These are phyloP conservation scores for Triticum monococcum DNA, from an alignment of 176 grass and related monocot genomes.

Conservation along the genomic window DNA sequence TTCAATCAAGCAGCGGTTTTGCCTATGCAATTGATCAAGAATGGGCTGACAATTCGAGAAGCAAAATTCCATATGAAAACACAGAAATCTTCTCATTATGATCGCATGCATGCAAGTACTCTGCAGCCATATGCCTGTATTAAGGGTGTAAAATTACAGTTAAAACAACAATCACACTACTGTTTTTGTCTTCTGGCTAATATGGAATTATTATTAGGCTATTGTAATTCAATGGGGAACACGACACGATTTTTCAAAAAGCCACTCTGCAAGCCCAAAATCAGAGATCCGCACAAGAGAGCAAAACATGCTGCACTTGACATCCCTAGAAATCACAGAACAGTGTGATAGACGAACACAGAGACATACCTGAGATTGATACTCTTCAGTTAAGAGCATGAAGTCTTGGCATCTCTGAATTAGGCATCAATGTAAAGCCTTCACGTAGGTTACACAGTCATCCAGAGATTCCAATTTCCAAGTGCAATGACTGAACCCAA, in stretches of 20 bases:
- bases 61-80: constrained; percentile 76
- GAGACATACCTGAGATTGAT: constrained; percentile 69
- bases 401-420: constrained; percentile 94
- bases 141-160: constrained; percentile 2
- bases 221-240: constrained; percentile 65
- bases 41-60: constrained; percentile 28
- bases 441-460: constrained; percentile 78
- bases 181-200: neutral
- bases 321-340: constrained; percentile 9
- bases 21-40: constrained; percentile 30
- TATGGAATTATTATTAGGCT: constrained; percentile 16
- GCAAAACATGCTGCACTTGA: constrained; percentile 8
- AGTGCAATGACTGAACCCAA: constrained; percentile 66
- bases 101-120: constrained; percentile 88
- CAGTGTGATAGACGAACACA: neutral
- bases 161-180: constrained; percentile 16
- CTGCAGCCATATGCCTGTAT: constrained; percentile 71
- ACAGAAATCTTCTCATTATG: constrained; percentile 85
- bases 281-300: constrained; percentile 62
- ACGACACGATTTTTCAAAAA: constrained; percentile 71
- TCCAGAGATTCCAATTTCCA: constrained; percentile 75
- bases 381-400: constrained; percentile 83
- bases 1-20: constrained; percentile 52
- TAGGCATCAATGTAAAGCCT: constrained; percentile 76
- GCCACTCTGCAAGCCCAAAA: constrained; percentile 84